Percentiles rank a stretch among this genome's conserved stretches.
Conservation (phyloP, 2,329 filamentous ascomycete species). For the Calonectria pseudoturangicola region DNA sequence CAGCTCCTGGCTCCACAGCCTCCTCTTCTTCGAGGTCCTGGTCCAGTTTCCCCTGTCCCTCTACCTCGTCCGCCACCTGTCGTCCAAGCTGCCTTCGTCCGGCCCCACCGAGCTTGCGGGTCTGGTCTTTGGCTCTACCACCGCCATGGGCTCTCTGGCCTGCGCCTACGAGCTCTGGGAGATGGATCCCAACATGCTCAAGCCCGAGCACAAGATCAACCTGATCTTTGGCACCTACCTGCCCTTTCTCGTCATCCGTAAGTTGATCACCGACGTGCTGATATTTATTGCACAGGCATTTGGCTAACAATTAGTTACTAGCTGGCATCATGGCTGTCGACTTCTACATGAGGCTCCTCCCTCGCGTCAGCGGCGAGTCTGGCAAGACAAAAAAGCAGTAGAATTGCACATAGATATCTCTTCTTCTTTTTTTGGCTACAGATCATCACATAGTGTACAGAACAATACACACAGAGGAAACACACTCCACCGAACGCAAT, state of each 20-base stretch:
- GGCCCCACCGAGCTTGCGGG: slow-evolving; percentile 69
- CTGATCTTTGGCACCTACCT: slow-evolving; percentile 70
- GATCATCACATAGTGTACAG: slow-evolving; percentile 39
- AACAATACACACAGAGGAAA: slow-evolving; percentile 29
- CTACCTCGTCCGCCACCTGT: slow-evolving; percentile 67
- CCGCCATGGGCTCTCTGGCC: slow-evolving; percentile 69
- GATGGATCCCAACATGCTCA: slow-evolving; percentile 69
- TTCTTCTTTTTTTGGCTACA: neutral
- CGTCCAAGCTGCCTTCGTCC: slow-evolving; percentile 57
- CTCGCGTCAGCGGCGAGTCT: slow-evolving; percentile 60
- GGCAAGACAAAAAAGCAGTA: slow-evolving; percentile 62
- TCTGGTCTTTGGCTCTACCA: slow-evolving; percentile 71
- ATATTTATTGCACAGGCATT: neutral
- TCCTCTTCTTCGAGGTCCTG: slow-evolving; percentile 69
- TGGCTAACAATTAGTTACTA: slow-evolving; percentile 53
- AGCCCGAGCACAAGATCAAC: slow-evolving; percentile 64
- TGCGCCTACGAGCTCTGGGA: slow-evolving; percentile 71
- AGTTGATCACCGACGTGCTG: slow-evolving; percentile 54
- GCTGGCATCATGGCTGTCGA: slow-evolving; percentile 71
- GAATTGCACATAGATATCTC: slow-evolving; percentile 11
- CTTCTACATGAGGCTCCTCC: slow-evolving; percentile 72
- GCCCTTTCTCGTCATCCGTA: slow-evolving; percentile 72
- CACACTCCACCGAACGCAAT: slow-evolving; percentile 35
- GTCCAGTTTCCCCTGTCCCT: slow-evolving; percentile 70
- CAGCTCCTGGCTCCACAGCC: slow-evolving; percentile 70